These are phyloP conservation scores for Lactarius deliciosus DNA, from an alignment of 768 basidiomycete species.

Conservation along the genomic window DNA sequence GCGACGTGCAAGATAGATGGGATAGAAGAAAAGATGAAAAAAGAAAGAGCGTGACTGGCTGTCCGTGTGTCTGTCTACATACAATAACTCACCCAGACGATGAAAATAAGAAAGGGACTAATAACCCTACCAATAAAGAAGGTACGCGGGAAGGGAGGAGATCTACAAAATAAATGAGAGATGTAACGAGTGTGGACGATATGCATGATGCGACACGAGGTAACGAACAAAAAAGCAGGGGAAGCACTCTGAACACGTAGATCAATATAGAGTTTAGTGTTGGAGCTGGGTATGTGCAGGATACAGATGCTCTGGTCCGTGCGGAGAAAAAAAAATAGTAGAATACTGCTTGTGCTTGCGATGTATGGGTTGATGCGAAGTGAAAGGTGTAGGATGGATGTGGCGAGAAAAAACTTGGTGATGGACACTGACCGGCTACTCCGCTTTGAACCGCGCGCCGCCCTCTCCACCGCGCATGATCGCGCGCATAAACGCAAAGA, in stretches of 20 bases:
- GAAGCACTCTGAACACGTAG: slow-evolving; percentile 13
- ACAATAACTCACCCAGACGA: neutral
- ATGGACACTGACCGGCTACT: slow-evolving; percentile 30
- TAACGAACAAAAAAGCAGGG: slow-evolving; percentile 6
- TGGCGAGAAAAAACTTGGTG: neutral
- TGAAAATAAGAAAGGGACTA: neutral
- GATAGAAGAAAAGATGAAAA: neutral
- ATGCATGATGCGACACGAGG: neutral
- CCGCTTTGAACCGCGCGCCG: slow-evolving; percentile 49
- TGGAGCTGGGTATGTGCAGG: slow-evolving; percentile 14
- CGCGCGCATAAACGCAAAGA: slow-evolving; percentile 83
- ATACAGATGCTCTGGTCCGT: slow-evolving; percentile 20
- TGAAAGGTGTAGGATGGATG: neutral
- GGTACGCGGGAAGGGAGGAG: neutral
- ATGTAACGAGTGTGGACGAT: slow-evolving; percentile 10
- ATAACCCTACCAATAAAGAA: neutral
- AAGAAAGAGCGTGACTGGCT: neutral
- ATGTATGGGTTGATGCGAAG: slow-evolving; percentile 10
- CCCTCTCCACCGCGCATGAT: slow-evolving; percentile 82
- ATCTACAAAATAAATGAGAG: slow-evolving; percentile 10
- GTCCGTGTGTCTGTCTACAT: slow-evolving; percentile 8
- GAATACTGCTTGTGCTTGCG: slow-evolving; percentile 7
- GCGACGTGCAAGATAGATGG: neutral
- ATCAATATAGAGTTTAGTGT: slow-evolving; percentile 17
- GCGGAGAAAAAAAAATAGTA: neutral